Base-by-base conservation (phyloP, 2,329 filamentous ascomycete species). In the Aspergillus caelatus region DNA sequence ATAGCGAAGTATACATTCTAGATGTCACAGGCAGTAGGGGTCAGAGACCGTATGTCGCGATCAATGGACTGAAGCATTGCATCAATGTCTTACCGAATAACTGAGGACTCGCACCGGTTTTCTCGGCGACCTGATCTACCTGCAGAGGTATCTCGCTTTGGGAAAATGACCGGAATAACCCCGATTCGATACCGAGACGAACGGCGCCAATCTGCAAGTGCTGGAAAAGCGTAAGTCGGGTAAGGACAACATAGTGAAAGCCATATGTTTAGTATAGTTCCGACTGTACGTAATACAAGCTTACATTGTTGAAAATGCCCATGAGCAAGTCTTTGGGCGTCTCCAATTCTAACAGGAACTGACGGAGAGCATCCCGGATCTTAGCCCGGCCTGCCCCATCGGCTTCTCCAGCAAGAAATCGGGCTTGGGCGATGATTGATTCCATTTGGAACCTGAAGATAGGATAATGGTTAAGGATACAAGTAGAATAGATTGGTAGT, bases 311-410 rank as follows among this genome's bases (percentile, higher is more conserved):
- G 30, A 41, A 41, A n/a, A 62, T 16, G 11, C 43, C 54, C 30
- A 53, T 34, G 41, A 43, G 26, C 19, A 30, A 16, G 16, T 62
- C 60, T 3, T 57, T 46, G 14, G 46, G 60, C 12, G 26, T 52
- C 32, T 53, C 60, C 7, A 62, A 21, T 16, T 62, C 54, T 12
- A 36, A 53, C 26, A 45, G 26, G 34, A 36, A 19, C 39, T 26
- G 28, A 23, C 23, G 34, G 41, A 74, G 66, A 21, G 60, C 53
- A 28, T 60, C 59, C 19, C 67, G 60, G 19, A 74, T 69, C 2
- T 60, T 53, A 54, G 66, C 45, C 11, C 67, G 68, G 23, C 63
- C 67, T 8, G 55, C 66, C 26, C 70, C 67, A 63, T 71, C 66
- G 54, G 68, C 60, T 1, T 60, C 60, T 52, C 65, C 36, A 19